Evolutionary conservation across 2,329 filamentous ascomycete species (phyloP), one percentile per base, ranked within the genome.

Genomic region (Clonostachys solani): DNA sequence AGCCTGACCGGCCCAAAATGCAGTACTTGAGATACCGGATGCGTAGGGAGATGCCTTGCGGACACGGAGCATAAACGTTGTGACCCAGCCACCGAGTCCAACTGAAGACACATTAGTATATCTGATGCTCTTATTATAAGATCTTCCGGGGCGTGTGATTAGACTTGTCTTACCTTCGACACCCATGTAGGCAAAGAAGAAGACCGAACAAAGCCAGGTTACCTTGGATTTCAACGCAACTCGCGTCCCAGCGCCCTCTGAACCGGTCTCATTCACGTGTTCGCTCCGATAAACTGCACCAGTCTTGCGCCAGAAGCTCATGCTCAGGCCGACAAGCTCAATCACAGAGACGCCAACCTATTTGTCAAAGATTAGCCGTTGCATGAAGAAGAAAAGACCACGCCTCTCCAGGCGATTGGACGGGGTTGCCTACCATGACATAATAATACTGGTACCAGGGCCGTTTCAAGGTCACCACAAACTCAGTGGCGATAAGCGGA

Each of bases 1-100:
- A 0, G 86, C 88, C 56, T 90, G 78, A 1, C 87, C 87, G n/a
- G 86, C 77, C 87, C 87, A 92, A 65, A 89, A 92, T 0, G 86
- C 87, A 0, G 86, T 87, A 0, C 80, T 82, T 0, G 81, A 82
- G 64, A 89, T 84, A 23, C 87, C 87, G n/a, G 83, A 83, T 0
- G 81, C 79, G 54, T 89, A 89, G 0, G 79, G 65, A 3, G 68
- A 74, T 2, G 81, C 86, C 6, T 83, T 67, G 13, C 88, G 78
- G 10, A 89, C 82, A 12, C 79, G 77, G 6, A 89, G 80, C 86
- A 92, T 91, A 61, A 92, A 91, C 0, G 83, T 84, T 34, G 89
- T 84, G 34, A 92, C 83, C 88, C 88, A 92, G 5, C 88, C 88
- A 18, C 86, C 86, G 2, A 90, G 73, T 0, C 82, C 83, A 44